phyloP scores from a whole-genome alignment of 805 yeast genomes.

The Cyberlindnera sargentensis region DNA sequence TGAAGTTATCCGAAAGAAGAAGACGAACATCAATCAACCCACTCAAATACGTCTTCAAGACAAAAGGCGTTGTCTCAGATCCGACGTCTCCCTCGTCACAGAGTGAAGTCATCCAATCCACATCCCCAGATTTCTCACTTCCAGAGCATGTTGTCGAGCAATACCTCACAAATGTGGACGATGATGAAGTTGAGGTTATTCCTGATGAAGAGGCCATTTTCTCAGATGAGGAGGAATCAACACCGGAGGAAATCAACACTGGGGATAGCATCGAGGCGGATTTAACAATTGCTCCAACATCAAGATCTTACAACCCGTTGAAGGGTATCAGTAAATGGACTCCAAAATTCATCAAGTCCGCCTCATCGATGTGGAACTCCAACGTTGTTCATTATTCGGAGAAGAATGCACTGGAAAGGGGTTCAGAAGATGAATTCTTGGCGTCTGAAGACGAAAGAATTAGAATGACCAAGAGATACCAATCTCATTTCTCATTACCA shows the following conservation, averaged over 20 bases:
- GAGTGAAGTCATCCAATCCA: neutral
- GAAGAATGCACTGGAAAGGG: conserved; percentile 31
- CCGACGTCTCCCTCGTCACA: neutral
- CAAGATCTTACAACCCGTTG: neutral
- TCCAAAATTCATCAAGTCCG: conserved; percentile 19
- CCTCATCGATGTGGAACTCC: conserved; percentile 46
- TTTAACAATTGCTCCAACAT: neutral
- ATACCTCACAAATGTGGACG: conserved; percentile 7
- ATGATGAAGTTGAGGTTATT: conserved; percentile 11
- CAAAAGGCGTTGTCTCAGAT: neutral
- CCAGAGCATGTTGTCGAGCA: conserved; percentile 16
- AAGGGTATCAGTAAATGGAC: conserved; percentile 14
- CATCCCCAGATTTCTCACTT: neutral
- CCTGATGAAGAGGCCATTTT: conserved; percentile 4
- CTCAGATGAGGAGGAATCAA: conserved; percentile 3
- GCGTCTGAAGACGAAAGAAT: conserved; percentile 35
- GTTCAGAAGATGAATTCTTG: conserved; percentile 36
- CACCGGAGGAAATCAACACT: neutral
- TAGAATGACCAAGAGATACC: conserved; percentile 51
- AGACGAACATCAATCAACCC: conserved; percentile 2
- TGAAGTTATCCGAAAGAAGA: neutral
- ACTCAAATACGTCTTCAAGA: neutral
- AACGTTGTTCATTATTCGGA: conserved; percentile 53
- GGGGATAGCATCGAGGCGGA: neutral
- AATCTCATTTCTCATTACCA: conserved; percentile 57